phyloP scores from a whole-genome alignment of 2,329 filamentous ascomycete genomes.

The Seiridium cupressi region DNA sequence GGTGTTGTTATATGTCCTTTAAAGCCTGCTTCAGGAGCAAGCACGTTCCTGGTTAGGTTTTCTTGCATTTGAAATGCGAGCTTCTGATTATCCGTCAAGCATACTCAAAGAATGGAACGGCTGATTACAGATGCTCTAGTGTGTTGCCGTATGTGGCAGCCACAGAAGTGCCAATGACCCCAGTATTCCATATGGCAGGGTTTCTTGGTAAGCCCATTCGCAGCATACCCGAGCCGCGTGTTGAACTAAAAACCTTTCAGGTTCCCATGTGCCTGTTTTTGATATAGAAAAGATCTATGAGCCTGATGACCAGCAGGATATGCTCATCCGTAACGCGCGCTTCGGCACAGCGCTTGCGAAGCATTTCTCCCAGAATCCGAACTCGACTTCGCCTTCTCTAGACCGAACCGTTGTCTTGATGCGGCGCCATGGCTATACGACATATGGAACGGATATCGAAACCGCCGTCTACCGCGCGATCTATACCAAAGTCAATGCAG shows the following conservation, averaged over 20 bases:
- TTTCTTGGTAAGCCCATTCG: conserved; percentile 11
- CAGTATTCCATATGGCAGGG: conserved; percentile 14
- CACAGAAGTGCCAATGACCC: conserved; percentile 10
- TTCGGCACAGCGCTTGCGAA: conserved; percentile 17
- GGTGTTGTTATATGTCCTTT: no score
- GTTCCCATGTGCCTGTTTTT: conserved; percentile 12
- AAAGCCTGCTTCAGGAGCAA: no score
- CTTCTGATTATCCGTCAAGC: no score
- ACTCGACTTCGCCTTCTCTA: background rate
- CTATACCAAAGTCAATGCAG: conserved; percentile 9
- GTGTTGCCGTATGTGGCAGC: conserved; percentile 13
- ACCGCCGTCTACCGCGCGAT: conserved; percentile 13
- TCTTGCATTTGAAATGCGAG: no score
- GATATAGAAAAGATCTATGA: conserved; percentile 12
- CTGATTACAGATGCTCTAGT: no score
- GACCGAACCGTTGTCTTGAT: conserved; percentile 13
- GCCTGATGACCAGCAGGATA: conserved; percentile 11
- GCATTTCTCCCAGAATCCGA: background rate
- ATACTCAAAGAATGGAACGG: no score
- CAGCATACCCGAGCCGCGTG: background rate
- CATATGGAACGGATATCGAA: conserved; percentile 11
- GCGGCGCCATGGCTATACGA: conserved; percentile 17
- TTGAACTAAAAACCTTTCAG: background rate
- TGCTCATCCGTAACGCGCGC: conserved; percentile 12
- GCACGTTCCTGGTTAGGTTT: no score